Base-by-base conservation (phyloP, 164 flowering plant genomes). In the Chloranthus sessilifolius region DNA sequence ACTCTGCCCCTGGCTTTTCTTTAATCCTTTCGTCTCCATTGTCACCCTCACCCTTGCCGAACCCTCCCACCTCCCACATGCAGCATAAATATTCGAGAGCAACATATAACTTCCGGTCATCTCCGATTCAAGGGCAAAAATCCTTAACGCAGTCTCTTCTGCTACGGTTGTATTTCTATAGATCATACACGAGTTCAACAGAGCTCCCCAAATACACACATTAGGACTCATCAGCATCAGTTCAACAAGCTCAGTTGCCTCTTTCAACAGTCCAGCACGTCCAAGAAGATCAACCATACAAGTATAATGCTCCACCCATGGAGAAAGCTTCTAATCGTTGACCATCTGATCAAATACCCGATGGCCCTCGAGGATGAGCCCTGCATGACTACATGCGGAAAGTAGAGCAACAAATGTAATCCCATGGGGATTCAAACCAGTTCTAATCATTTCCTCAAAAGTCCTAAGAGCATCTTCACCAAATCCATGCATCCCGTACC, bases 231-330 rank as follows among this genome's bases (percentile, higher is more conserved):
- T 64, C 14, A 92, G 92, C 82, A 86, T 78, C 55, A 33, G 65
- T 51, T 69, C 75, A 16, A 80, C 55, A 16, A 86, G 47, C 17
- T 75, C 73, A 34, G 60, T 64, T 33, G 95, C 95, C 60, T 89
- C 95, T 35, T 75, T 43, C 46, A 83, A 25, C 29, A 72, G 43
- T 23, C 97, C 95, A 5, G 83, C 85, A 20, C 95, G 83, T 9
- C 95, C 89, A 42, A 88, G 78, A 35, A 88, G 82, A 69, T 85
- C 95, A 50, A 85, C 92, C 67, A 85, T 69, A 65, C 97, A 89
- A 21, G 92, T 75, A 68, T 77, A 89, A 59, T 89, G 97, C 54
- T 83, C 95, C 66, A 80, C 45, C 48, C 62, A 58, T 16, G 90
- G 85, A 47, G 69, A 62, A 39, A 81, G 51, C 19, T 40, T 47